A percentile compares a stretch with the other conserved stretches of the same genome.
phyloP scores from a whole-genome alignment of 1,139 yeast species.

The Meyerozyma sp. region DNA sequence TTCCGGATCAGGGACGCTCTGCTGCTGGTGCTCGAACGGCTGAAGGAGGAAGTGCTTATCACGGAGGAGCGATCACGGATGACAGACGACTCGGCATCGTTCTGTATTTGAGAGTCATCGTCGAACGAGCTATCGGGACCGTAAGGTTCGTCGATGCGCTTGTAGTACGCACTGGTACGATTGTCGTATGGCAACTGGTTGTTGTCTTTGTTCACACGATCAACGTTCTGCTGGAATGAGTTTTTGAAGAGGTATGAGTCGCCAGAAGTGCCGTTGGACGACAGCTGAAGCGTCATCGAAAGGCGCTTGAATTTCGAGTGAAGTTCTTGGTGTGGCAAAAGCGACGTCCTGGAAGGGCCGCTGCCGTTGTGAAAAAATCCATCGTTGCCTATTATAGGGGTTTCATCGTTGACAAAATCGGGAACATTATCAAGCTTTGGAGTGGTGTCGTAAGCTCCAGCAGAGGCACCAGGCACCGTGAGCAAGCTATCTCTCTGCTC shows the following conservation, averaged over 20 bases:
- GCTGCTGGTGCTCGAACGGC: not conserved
- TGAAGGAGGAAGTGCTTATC: not conserved
- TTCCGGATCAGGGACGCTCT: not conserved
- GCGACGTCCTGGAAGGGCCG: conserved; percentile 6
- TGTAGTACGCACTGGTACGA: conserved; percentile 30
- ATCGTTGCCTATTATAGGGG: conserved; percentile 20
- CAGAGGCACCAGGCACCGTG: not conserved
- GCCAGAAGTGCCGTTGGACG: conserved; percentile 25
- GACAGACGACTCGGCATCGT: not conserved
- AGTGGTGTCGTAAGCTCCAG: conserved; percentile 5
- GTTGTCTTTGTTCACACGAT: conserved; percentile 12
- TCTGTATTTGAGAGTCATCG: not conserved
- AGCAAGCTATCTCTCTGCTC: conserved; percentile 5
- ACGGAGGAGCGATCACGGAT: not conserved
- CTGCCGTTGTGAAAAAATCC: conserved; percentile 1
- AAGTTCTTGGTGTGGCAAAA: conserved; percentile 32
- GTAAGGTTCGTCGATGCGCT: conserved; percentile 18
- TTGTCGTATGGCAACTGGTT: conserved; percentile 1
- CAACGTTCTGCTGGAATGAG: conserved; percentile 37
- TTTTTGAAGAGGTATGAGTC: conserved; percentile 39
- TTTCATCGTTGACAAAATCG: conserved; percentile 22
- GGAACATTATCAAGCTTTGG: conserved; percentile 5
- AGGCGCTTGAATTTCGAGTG: conserved; percentile 36
- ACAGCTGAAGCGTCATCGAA: conserved; percentile 33
- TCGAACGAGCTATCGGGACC: not conserved